Conservation (phyloP, 805 yeast species). For the Ogataea allantospora region DNA sequence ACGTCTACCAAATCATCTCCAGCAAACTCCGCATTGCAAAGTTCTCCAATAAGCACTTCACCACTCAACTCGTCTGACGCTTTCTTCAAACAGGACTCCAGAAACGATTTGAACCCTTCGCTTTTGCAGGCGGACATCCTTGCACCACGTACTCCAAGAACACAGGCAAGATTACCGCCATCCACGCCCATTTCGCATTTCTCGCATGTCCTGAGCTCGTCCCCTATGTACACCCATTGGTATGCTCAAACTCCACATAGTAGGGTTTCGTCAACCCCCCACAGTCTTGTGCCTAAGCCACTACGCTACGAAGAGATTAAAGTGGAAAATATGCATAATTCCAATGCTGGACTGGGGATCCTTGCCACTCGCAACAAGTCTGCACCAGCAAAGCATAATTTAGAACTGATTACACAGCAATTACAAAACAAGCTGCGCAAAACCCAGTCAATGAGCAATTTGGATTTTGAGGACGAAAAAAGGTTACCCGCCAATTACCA, state of each 20-base stretch:
- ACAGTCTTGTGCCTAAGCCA: slow-evolving; percentile 23
- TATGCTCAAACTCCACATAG: slow-evolving; percentile 30
- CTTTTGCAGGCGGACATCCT: slow-evolving; percentile 19
- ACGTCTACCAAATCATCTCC: slow-evolving; percentile 17
- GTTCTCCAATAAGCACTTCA: slow-evolving; percentile 32
- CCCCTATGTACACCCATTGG: slow-evolving; percentile 36
- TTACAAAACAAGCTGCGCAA: slow-evolving; percentile 16
- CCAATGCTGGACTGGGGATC: slow-evolving; percentile 10
- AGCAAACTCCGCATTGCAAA: slow-evolving; percentile 8
- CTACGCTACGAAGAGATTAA: slow-evolving; percentile 25
- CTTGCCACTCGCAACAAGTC: slow-evolving; percentile 3
- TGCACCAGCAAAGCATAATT: slow-evolving; percentile 8
- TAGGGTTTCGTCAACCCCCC: slow-evolving; percentile 18
- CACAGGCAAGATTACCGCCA: slow-evolving; percentile 11
- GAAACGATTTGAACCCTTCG: slow-evolving; percentile 25
- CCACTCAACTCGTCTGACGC: slow-evolving; percentile 18
- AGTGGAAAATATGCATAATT: slow-evolving; percentile 1
- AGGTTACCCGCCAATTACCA: slow-evolving; percentile 22
- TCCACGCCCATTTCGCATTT: slow-evolving; percentile 34
- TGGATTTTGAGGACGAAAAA: slow-evolving; percentile 1
- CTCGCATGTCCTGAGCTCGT: slow-evolving; percentile 33
- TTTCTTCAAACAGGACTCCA: background rate
- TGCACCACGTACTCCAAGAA: slow-evolving; percentile 8
- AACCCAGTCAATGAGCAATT: slow-evolving; percentile 5
- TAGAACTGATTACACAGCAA: slow-evolving; percentile 17